Percentiles rank a stretch among this genome's conserved stretches.
phyloP scores from a whole-genome alignment of 345 rosid genomes.

The Cardamine chenopodiifolia region DNA sequence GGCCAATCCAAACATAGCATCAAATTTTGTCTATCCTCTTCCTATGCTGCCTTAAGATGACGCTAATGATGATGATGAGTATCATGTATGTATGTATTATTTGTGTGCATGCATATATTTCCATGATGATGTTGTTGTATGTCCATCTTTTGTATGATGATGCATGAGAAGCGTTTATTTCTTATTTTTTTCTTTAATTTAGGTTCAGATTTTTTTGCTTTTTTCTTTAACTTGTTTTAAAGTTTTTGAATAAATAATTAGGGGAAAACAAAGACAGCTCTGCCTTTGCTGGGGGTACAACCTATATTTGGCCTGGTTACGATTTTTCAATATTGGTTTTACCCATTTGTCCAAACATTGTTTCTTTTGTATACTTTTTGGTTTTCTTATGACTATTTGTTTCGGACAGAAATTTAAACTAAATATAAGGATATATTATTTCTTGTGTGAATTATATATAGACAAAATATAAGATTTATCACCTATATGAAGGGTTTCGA shows the following conservation, averaged over 20 bases:
- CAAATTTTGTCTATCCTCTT: slow-evolving; percentile 25
- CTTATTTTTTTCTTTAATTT: neutral
- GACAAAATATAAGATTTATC: neutral
- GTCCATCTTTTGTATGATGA: slow-evolving; percentile 2
- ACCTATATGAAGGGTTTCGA: neutral
- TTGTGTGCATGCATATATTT: neutral
- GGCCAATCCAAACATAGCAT: slow-evolving; percentile 40
- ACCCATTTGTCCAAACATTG: slow-evolving; percentile 16
- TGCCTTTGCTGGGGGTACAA: slow-evolving; percentile 33
- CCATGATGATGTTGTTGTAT: neutral
- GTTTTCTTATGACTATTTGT: neutral
- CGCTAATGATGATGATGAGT: neutral
- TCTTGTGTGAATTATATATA: neutral
- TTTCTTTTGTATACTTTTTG: neutral
- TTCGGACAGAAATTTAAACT: neutral
- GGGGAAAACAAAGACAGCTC: slow-evolving; percentile 24
- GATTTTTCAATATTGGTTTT: neutral
- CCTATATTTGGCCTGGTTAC: slow-evolving; percentile 19
- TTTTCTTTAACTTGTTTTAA: slow-evolving; percentile 1
- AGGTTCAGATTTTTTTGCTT: neutral
- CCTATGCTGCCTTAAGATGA: slow-evolving; percentile 14
- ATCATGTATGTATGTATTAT: slow-evolving; percentile 11
- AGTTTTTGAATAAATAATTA: neutral
- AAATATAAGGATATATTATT: neutral
- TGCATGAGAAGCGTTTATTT: slow-evolving; percentile 29